Percentiles rank a stretch among this genome's conserved stretches.
Evolutionary conservation across 306 rosid species (phyloP).

Genomic region (Vigna radiata): DNA sequence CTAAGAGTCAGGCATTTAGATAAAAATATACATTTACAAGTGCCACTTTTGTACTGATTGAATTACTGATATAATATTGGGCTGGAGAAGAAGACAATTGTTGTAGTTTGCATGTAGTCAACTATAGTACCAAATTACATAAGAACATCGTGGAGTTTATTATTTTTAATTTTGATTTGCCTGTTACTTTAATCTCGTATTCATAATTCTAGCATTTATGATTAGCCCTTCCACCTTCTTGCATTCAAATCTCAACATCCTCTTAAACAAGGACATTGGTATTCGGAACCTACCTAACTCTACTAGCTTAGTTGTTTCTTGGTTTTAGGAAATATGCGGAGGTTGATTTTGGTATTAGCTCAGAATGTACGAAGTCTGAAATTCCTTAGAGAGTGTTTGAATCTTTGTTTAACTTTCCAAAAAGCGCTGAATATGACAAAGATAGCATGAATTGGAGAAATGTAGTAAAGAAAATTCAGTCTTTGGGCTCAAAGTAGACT

Average conservation of each 20-base stretch:
- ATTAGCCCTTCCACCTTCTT: slow-evolving; percentile 7
- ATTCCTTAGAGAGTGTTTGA: slow-evolving; percentile 90
- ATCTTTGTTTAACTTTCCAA: slow-evolving; percentile 72
- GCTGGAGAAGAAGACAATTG: not conserved
- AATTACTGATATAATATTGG: not conserved
- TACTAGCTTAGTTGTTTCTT: slow-evolving; percentile 47
- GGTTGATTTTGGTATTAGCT: slow-evolving; percentile 53
- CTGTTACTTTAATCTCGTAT: slow-evolving; percentile 12
- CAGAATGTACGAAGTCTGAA: slow-evolving; percentile 53
- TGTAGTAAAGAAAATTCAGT: slow-evolving; percentile 79
- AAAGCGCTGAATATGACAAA: slow-evolving; percentile 66
- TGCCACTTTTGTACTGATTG: not conserved
- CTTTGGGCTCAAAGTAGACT: slow-evolving; percentile 47
- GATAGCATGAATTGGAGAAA: slow-evolving; percentile 80
- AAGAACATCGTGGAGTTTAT: not conserved
- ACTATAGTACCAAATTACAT: not conserved
- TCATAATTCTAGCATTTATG: not conserved
- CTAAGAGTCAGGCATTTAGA: not conserved
- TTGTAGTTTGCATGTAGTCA: not conserved
- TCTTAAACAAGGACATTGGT: slow-evolving; percentile 22
- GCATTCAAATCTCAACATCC: slow-evolving; percentile 23
- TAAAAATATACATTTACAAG: not conserved
- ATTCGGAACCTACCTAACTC: slow-evolving; percentile 41
- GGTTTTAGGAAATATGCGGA: slow-evolving; percentile 77
- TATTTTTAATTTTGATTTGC: slow-evolving; percentile 12